Evolutionary conservation across 371 early-diverging fungal species (phyloP).

Genomic region (Mortierella sp.): DNA sequence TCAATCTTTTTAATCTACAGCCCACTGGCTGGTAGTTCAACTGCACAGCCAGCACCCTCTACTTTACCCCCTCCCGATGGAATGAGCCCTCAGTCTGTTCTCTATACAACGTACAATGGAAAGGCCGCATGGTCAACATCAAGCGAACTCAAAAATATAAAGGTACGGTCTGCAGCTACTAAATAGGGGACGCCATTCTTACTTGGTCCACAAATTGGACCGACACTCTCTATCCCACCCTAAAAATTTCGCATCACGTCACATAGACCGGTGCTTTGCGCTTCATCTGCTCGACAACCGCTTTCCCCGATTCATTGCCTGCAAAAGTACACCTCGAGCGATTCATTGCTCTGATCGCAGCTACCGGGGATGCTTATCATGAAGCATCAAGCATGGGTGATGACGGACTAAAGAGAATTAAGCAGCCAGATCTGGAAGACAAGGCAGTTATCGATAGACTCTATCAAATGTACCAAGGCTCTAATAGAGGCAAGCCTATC

Average conservation of each 20-base stretch:
- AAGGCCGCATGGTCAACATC: conserved; percentile 72
- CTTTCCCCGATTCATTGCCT: conserved; percentile 63
- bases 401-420: conserved; percentile 73
- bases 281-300: conserved; percentile 61
- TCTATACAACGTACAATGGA: conserved; percentile 72
- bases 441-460: conserved; percentile 64
- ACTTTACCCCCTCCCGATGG: conserved; percentile 61
- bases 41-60: conserved; percentile 7
- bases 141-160: conserved; percentile 45
- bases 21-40: conserved; percentile 29
- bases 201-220: background rate
- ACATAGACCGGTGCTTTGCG: conserved; percentile 61
- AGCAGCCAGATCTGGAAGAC: conserved; percentile 75
- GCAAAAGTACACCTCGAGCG: conserved; percentile 60
- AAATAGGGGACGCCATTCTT: background rate
- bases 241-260: too few species aligned
- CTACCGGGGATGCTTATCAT: conserved; percentile 75
- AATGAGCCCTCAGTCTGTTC: conserved; percentile 67
- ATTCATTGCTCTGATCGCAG: conserved; percentile 72
- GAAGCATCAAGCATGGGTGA: conserved; percentile 78
- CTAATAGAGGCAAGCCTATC: conserved; percentile 28
- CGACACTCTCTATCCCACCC: too few species aligned
- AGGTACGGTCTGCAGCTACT: conserved; percentile 24
- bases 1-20: conserved; percentile 8
- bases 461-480: conserved; percentile 72